These are phyloP conservation scores for Paecilomyces variotii DNA, from an alignment of 2,329 filamentous ascomycete genomes.

Conservation along the genomic window DNA sequence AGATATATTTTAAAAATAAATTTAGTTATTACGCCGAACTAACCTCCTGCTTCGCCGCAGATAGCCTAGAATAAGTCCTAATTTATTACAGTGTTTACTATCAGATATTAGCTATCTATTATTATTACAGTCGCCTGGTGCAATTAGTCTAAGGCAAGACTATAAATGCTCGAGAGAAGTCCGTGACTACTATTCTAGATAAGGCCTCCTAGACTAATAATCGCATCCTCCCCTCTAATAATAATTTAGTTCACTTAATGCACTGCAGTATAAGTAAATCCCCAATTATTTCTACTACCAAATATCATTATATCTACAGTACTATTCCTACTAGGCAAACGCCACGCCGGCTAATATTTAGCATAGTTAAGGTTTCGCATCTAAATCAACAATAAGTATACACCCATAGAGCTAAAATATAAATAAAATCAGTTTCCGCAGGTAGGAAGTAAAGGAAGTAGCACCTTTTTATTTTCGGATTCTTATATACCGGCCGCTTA, in stretches of 20 bases:
- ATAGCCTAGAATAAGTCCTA: conserved; percentile 46
- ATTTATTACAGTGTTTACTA: conserved; percentile 26
- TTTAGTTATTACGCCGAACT: conserved; percentile 14
- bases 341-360: conserved; percentile 12
- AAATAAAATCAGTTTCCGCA: neutral
- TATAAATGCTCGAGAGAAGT: conserved; percentile 13
- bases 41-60: conserved; percentile 37
- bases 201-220: conserved; percentile 39
- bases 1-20: conserved; percentile 13
- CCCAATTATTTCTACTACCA: conserved; percentile 13
- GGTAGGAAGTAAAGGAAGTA: neutral
- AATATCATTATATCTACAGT: conserved; percentile 9
- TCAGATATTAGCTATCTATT: conserved; percentile 25
- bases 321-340: conserved; percentile 3
- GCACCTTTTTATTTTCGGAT: too few relatives aligned
- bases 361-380: conserved; percentile 37
- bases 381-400: conserved; percentile 40
- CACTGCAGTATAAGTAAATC: neutral
- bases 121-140: conserved; percentile 20
- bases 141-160: conserved; percentile 18
- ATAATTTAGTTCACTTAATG: conserved; percentile 23
- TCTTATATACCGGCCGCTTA: conserved; percentile 12
- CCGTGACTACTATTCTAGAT: conserved; percentile 24
- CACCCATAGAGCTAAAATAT: conserved; percentile 29
- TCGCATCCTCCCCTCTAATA: conserved; percentile 48